Percentiles rank a stretch among this genome's conserved stretches.
phyloP scores from a whole-genome alignment of 495 filamentous ascomycete genomes.

The Barbatosphaeria neglecta region DNA sequence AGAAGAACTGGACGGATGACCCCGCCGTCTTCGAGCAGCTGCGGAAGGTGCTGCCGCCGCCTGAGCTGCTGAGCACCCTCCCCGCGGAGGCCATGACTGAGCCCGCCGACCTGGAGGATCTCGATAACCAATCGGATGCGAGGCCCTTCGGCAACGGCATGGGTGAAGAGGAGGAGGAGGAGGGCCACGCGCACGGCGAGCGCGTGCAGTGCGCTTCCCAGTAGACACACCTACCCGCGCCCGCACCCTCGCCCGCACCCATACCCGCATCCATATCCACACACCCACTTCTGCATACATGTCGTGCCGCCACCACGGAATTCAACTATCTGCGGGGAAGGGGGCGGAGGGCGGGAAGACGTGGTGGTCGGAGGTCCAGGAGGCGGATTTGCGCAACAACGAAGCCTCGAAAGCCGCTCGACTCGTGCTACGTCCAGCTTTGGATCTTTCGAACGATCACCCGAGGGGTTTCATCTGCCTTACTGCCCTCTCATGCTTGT shows the following conservation, averaged over 20 bases:
- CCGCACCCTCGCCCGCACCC: not conserved
- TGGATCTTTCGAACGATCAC: too few relatives aligned
- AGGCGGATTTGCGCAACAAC: too few relatives aligned
- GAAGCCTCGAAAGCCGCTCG: too few relatives aligned
- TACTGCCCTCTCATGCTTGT: too few relatives aligned
- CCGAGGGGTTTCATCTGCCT: too few relatives aligned
- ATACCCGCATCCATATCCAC: too few relatives aligned
- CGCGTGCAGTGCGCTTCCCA: constrained; percentile 96
- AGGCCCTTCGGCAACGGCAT: constrained; percentile 51
- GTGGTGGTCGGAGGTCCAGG: too few relatives aligned
- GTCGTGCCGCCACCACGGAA: too few relatives aligned
- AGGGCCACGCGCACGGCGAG: constrained; percentile 72
- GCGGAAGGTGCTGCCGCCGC: constrained; percentile 69
- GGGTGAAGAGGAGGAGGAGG: constrained; percentile 73
- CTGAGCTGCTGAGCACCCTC: constrained; percentile 45
- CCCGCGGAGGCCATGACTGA: constrained; percentile 81
- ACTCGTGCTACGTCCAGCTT: too few relatives aligned
- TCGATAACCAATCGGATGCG: constrained; percentile 61
- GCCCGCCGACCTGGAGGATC: constrained; percentile 67
- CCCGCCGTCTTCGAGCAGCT: constrained; percentile 50
- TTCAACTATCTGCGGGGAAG: too few relatives aligned
- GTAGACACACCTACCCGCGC: constrained; percentile 39
- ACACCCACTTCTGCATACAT: too few relatives aligned
- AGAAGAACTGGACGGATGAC: constrained; percentile 48
- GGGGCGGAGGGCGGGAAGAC: too few relatives aligned